Evolutionary conservation across 2,329 filamentous ascomycete genomes (phyloP), one percentile per base, ranked within the genome.

Genomic region (Zymoseptoria passerinii): DNA sequence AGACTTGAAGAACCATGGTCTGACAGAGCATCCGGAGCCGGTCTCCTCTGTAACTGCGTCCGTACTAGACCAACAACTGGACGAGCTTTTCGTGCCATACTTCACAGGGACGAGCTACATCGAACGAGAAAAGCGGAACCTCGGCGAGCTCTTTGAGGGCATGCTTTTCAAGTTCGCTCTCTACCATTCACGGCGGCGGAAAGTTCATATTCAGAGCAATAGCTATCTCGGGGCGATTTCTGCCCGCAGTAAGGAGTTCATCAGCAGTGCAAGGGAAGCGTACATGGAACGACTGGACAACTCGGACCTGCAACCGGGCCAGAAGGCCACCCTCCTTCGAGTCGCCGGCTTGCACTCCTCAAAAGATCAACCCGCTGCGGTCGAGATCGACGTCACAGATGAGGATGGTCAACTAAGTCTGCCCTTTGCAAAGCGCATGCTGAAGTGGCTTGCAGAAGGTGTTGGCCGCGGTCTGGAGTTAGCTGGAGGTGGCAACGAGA

Each of bases 381-480:
- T 88, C 65, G 92, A 96, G 55, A 90, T 95, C 58, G 92, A 95
- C 70, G 88, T 97, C 29, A 86, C 87, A 0, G 94, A 97, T 60
- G 86, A 92, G 69, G 92, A 99, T 68, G 94, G 94, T 35, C 80
- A 85, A 58, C 78, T 97, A 27, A 92, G 86, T 65, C 79, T 95
- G 4, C 80, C 84, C n/a, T 91, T 89, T 71, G 90, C 92, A n/a
- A 97, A 97, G 76, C 84, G 94, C 58, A 99, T 99, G 92, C 82
- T 99, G 60, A 95, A 90, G 71, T 99, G 94, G 94, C 78, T 99
- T 48, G 94, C 94, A 2, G 94, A 99, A 77, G 91, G 90, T 62
- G 92, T 99, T 23, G 89, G 94, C 48, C 82, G 94, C 63, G 90
- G 91, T 0, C 80, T 99, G 8, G 94, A 99, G 73, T 80, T 99